A percentile compares a stretch with the other conserved stretches of the same genome.
Evolutionary conservation across 108 stramenopile species (phyloP).

Genomic region (Fistulifera solaris): DNA sequence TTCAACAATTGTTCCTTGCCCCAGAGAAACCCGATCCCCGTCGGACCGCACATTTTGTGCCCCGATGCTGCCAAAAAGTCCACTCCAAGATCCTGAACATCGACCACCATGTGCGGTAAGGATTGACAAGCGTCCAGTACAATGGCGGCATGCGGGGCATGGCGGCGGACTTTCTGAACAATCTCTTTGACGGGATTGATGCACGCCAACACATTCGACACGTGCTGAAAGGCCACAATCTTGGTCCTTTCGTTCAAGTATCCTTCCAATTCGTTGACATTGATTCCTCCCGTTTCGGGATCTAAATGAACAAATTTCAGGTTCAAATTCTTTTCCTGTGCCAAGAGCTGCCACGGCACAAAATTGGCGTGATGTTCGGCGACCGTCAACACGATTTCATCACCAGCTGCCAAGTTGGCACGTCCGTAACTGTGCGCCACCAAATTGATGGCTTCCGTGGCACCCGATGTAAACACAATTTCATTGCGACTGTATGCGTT

Average conservation of each 20-base stretch:
- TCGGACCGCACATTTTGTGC: constrained; percentile 98
- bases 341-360: constrained; percentile 93
- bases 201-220: constrained; percentile 83
- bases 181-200: constrained; percentile 82
- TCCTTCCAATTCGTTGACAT: constrained; percentile 48
- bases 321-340: constrained; percentile 46
- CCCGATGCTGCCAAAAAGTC: constrained; percentile 95
- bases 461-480: constrained; percentile 89
- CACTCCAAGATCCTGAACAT: constrained; percentile 81
- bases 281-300: constrained; percentile 41
- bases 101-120: constrained; percentile 84
- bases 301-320: constrained; percentile 67
- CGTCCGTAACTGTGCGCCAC: constrained; percentile 71
- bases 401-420: constrained; percentile 42
- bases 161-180: constrained; percentile 54
- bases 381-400: constrained; percentile 86
- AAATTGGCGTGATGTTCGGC: constrained; percentile 95
- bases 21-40: constrained; percentile 95
- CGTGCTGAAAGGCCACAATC: constrained; percentile 85
- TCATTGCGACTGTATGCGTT: constrained; percentile 75
- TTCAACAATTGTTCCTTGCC: constrained; percentile 65
- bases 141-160: constrained; percentile 58
- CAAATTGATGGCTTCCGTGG: constrained; percentile 90
- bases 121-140: constrained; percentile 94
- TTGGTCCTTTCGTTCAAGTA: constrained; percentile 64